These are phyloP conservation scores for Metroxylon sagu DNA, from an alignment of 176 grass and related monocot species.

Conservation along the genomic window DNA sequence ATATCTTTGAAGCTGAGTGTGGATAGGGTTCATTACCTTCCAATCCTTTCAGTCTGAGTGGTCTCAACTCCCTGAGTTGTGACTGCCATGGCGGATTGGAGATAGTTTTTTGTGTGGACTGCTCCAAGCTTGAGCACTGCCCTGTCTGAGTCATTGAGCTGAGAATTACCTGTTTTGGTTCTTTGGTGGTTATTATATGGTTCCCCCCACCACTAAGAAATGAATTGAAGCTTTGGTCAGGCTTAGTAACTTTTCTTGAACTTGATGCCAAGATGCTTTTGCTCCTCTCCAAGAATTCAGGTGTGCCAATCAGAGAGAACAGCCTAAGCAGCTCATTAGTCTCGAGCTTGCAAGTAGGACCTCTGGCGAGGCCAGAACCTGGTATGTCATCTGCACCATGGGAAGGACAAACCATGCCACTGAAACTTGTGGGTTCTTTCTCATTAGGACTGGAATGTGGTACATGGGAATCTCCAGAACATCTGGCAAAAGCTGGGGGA, in stretches of 20 bases:
- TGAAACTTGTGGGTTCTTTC: background rate
- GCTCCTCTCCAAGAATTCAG: conserved; percentile 31
- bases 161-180: background rate
- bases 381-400: background rate
- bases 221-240: background rate
- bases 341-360: conserved; percentile 29
- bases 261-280: conserved; percentile 8
- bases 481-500: too few species aligned
- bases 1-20: background rate
- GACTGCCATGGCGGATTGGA: background rate
- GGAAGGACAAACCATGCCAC: background rate
- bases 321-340: conserved; percentile 46
- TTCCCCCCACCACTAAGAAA: background rate
- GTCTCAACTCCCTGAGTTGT: background rate
- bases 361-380: background rate
- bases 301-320: conserved; percentile 22
- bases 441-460: too few species aligned
- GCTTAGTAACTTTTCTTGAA: background rate
- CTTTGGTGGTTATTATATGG: background rate
- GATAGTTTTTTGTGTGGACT: background rate
- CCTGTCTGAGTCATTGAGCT: background rate
- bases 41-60: too few species aligned
- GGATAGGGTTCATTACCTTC: too few species aligned
- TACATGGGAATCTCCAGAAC: too few species aligned
- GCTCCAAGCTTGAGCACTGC: background rate